Evolutionary conservation across 208 protist species (phyloP).

Genomic region (Acanthamoeba lenticulata): DNA sequence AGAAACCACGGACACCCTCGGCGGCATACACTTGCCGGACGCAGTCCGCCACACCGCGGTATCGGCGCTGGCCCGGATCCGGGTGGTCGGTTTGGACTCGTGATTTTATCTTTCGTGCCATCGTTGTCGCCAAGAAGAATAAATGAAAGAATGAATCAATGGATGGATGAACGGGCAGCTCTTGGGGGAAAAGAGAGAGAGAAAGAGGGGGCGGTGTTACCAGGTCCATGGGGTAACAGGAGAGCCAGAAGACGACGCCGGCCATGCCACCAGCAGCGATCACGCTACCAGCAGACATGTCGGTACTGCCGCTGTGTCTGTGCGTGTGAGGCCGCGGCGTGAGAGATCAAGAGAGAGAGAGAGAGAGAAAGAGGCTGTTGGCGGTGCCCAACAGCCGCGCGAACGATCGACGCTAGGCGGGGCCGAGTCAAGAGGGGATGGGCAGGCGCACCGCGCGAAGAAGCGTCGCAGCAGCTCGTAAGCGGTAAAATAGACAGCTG

Average conservation of each 20-base stretch:
- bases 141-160: too few relatives aligned
- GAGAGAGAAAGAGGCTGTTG: not conserved
- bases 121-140: too few relatives aligned
- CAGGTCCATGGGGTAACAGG: constrained; percentile 62
- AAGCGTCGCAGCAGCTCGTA: constrained; percentile 38
- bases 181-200: not conserved
- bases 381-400: too few relatives aligned
- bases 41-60: constrained; percentile 55
- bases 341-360: not conserved
- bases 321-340: not conserved
- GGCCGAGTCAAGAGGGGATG: not conserved
- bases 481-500: constrained; percentile 53
- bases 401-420: too few relatives aligned
- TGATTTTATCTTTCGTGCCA: constrained; percentile 29
- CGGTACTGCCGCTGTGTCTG: not conserved
- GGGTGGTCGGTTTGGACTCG: constrained; percentile 46
- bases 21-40: constrained; percentile 2
- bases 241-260: constrained; percentile 43
- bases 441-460: not conserved
- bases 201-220: not conserved
- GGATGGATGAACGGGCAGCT: not conserved
- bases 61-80: not conserved
- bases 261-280: constrained; percentile 18
- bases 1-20: constrained; percentile 15
- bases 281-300: constrained; percentile 19